Evolutionary conservation across 2,329 filamentous ascomycete species (phyloP).

Genomic region (Apiospora pterosperma): DNA sequence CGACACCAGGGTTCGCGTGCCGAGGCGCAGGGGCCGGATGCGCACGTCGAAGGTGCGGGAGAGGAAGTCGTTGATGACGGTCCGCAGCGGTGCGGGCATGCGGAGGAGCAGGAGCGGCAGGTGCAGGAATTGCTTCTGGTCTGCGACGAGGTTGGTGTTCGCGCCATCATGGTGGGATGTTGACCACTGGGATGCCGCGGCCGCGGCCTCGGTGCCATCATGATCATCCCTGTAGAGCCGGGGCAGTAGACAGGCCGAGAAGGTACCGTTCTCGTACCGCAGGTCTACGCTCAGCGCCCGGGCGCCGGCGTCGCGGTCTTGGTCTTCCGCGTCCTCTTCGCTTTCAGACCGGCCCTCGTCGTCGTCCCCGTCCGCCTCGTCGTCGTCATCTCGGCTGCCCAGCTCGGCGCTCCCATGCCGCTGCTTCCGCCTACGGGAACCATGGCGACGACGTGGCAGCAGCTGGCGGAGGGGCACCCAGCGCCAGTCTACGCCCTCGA

Average conservation of each 20-base stretch:
- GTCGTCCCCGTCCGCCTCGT: constrained; percentile 6
- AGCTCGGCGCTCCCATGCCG: constrained; percentile 13
- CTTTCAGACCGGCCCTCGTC: background rate
- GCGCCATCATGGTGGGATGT: background rate
- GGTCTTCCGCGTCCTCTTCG: background rate
- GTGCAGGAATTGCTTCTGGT: constrained; percentile 35
- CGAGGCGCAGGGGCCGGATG: constrained; percentile 45
- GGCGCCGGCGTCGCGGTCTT: background rate
- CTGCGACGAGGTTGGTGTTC: constrained; percentile 4
- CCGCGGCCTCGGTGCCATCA: background rate
- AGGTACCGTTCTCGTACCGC: constrained; percentile 50
- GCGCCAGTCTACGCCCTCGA: constrained; percentile 45
- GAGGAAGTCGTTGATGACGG: constrained; percentile 48
- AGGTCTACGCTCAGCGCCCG: constrained; percentile 43
- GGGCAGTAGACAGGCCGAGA: constrained; percentile 49
- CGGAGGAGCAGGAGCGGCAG: constrained; percentile 52
- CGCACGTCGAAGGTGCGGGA: constrained; percentile 54
- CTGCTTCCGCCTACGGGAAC: constrained; percentile 7
- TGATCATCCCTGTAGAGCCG: constrained; percentile 8
- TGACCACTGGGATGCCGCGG: background rate
- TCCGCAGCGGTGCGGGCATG: constrained; percentile 52
- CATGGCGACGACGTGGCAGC: constrained; percentile 10
- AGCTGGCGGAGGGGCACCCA: constrained; percentile 36
- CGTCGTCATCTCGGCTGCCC: constrained; percentile 7
- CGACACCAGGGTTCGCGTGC: constrained; percentile 46